Evolutionary conservation across 2,329 filamentous ascomycete genomes (phyloP).

Genomic region (Pezicula carpinea): DNA sequence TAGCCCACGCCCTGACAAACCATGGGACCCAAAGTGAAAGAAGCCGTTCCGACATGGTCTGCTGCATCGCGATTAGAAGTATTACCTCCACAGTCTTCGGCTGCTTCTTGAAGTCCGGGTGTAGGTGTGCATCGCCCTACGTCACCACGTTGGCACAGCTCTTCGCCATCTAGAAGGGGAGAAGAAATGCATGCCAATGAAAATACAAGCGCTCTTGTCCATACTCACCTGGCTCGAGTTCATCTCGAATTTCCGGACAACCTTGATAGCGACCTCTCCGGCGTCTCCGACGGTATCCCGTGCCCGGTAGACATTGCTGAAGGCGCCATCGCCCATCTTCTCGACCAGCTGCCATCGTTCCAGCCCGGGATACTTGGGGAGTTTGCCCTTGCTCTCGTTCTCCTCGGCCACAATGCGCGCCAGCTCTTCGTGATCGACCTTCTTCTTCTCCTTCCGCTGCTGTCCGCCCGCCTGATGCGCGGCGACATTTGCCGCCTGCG

Average conservation of each 20-base stretch:
- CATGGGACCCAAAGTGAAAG: conserved; percentile 1
- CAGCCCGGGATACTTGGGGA: conserved; percentile 79
- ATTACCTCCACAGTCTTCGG: conserved; percentile 97
- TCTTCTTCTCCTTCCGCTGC: conserved; percentile 35
- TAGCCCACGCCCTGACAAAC: neutral
- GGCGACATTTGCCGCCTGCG: conserved; percentile 62
- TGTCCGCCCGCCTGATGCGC: conserved; percentile 61
- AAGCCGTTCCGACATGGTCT: conserved; percentile 20
- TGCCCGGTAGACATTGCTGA: conserved; percentile 96
- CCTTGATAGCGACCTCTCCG: conserved; percentile 92
- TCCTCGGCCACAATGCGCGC: conserved; percentile 89
- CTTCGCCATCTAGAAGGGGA: conserved; percentile 21
- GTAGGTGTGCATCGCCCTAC: conserved; percentile 88
- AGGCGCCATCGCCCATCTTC: conserved; percentile 98
- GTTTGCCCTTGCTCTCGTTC: conserved; percentile 76
- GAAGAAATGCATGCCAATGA: conserved; percentile 29
- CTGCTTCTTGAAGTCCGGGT: conserved; percentile 93
- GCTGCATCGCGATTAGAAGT: conserved; percentile 34
- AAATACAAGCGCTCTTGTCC: conserved; percentile 17
- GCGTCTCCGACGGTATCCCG: conserved; percentile 66
- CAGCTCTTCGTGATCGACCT: conserved; percentile 62
- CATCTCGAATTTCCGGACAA: conserved; percentile 98
- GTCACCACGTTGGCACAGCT: conserved; percentile 51
- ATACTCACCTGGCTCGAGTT: conserved; percentile 93
- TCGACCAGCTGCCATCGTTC: conserved; percentile 83